Evolutionary conservation across 1,284 basidiomycete species (phyloP).

Genomic region (Leucocoprinus gongylophorus): DNA sequence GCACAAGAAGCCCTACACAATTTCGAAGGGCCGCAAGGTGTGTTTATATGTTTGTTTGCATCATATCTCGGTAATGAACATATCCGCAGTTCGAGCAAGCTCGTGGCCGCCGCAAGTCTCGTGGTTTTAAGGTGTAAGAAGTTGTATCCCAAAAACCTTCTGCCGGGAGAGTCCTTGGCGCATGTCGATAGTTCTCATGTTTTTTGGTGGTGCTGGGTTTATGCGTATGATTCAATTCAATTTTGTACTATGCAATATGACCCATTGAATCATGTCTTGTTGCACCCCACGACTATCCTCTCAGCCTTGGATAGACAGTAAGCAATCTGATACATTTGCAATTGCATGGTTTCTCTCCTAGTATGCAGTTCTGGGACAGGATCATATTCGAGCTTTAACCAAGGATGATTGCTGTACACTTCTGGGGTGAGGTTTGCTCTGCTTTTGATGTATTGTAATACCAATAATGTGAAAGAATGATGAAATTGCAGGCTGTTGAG

Average conservation of each 20-base stretch:
- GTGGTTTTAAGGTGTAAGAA: conserved; percentile 81
- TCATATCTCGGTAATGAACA: conserved; percentile 11
- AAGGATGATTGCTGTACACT: too few species aligned
- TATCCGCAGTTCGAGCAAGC: conserved; percentile 66
- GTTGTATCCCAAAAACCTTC: conserved; percentile 4
- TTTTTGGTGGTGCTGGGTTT: conserved; percentile 5
- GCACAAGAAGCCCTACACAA: conserved; percentile 92
- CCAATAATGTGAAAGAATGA: too few species aligned
- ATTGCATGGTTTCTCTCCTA: too few species aligned
- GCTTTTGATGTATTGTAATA: too few species aligned
- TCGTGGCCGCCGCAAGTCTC: conserved; percentile 92
- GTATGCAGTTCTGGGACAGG: too few species aligned
- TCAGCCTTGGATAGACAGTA: background rate
- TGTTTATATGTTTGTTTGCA: conserved; percentile 9
- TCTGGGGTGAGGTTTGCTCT: too few species aligned
- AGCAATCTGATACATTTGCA: too few species aligned
- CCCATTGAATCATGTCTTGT: conserved; percentile 10
- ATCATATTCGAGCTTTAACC: too few species aligned
- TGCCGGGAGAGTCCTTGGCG: conserved; percentile 2
- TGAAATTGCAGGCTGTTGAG: too few species aligned
- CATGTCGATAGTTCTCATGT: conserved; percentile 6
- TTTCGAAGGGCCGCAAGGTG: conserved; percentile 93
- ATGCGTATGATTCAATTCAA: conserved; percentile 10
- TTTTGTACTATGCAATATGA: conserved; percentile 12
- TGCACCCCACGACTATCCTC: background rate